Percentiles rank a stretch among this genome's conserved stretches.
phyloP scores from a whole-genome alignment of 805 yeast species.

The Zygotorulaspora chibaensis region DNA sequence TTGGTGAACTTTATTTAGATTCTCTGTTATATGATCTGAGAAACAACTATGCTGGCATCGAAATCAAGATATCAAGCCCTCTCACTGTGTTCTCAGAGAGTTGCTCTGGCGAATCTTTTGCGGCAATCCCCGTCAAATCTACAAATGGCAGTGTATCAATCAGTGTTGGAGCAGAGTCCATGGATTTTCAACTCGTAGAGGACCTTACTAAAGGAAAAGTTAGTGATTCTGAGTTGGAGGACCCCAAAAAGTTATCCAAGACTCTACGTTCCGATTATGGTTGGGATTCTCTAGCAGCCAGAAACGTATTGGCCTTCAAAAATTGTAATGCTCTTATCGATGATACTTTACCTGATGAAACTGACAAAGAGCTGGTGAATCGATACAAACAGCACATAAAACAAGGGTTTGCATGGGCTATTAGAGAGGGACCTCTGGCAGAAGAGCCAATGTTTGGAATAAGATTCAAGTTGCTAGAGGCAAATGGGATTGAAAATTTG shows the following conservation, averaged over 20 bases:
- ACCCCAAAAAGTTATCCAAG: conserved; percentile 48
- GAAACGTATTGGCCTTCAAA: conserved; percentile 78
- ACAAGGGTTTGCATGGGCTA: conserved; percentile 82
- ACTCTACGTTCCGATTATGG: conserved; percentile 52
- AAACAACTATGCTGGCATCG: conserved; percentile 54
- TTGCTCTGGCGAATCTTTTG: conserved; percentile 56
- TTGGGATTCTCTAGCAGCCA: conserved; percentile 82
- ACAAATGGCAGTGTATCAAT: conserved; percentile 52
- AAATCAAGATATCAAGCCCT: conserved; percentile 82
- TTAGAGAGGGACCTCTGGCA: conserved; percentile 86
- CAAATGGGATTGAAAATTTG: conserved; percentile 37
- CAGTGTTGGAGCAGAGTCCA: conserved; percentile 73
- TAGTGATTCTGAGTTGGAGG: conserved; percentile 42
- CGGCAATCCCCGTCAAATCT: conserved; percentile 60
- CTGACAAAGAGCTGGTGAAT: conserved; percentile 49
- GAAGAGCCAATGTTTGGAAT: conserved; percentile 74
- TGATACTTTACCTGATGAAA: conserved; percentile 72
- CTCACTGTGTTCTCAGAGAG: conserved; percentile 77
- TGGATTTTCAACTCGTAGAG: conserved; percentile 48
- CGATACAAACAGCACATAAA: conserved; percentile 50
- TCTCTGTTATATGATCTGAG: conserved; percentile 76
- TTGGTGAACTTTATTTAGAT: conserved; percentile 87
- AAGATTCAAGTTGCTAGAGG: conserved; percentile 65
- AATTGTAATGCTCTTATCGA: conserved; percentile 59
- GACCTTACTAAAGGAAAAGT: conserved; percentile 35